Evolutionary conservation across 768 basidiomycete genomes (phyloP).

Genomic region (Pleurotus platypus): DNA sequence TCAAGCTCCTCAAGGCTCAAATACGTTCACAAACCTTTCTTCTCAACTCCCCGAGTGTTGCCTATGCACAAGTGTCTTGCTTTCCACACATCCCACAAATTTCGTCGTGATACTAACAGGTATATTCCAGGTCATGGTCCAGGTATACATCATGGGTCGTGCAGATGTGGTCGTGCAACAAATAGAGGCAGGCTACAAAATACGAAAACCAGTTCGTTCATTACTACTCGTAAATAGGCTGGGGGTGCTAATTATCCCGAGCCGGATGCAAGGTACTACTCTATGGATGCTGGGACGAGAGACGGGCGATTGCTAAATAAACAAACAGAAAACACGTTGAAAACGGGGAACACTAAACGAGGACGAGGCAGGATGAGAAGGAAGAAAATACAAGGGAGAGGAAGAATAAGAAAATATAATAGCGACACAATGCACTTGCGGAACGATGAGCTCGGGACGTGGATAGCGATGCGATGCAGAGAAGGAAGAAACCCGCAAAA

Average conservation of each 20-base stretch:
- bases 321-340: neutral
- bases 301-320: neutral
- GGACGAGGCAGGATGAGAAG: neutral
- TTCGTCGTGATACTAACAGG: neutral
- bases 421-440: neutral
- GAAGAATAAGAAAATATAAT: neutral
- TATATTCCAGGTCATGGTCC: conserved; percentile 4
- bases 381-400: neutral
- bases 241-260: neutral
- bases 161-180: neutral
- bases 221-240: neutral
- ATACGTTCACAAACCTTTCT: too few species aligned
- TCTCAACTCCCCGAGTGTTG: too few species aligned
- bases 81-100: too few species aligned
- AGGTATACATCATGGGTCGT: conserved; percentile 1
- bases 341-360: neutral
- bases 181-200: neutral
- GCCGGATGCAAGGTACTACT: neutral
- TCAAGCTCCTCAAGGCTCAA: too few species aligned
- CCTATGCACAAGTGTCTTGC: too few species aligned
- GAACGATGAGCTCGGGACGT: neutral
- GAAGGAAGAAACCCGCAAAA: neutral
- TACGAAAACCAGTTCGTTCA: conserved; percentile 6
- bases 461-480: neutral
- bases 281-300: neutral